phyloP scores from a whole-genome alignment of 805 yeast genomes.

The Clavispora santaluciae region DNA sequence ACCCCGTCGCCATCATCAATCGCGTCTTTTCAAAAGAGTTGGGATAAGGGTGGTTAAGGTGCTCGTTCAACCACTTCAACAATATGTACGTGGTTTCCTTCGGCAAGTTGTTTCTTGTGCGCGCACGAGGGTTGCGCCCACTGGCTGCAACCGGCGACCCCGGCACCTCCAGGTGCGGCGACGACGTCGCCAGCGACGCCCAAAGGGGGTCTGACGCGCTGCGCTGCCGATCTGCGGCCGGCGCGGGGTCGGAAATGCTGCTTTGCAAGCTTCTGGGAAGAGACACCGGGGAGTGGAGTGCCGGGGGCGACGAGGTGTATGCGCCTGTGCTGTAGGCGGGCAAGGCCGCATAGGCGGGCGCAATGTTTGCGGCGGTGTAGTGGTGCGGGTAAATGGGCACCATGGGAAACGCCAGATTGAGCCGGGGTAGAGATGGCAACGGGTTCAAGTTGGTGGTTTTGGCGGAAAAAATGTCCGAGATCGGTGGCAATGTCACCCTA shows the following conservation, averaged over 20 bases:
- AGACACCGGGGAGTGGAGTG: neutral
- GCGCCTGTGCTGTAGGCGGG: neutral
- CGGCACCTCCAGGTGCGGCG: constrained; percentile 3
- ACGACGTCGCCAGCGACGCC: neutral
- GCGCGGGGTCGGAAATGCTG: neutral
- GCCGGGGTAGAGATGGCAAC: constrained; percentile 6
- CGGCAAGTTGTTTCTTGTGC: constrained; percentile 68
- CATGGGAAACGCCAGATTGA: constrained; percentile 2
- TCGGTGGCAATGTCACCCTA: constrained; percentile 37
- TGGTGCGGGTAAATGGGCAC: constrained; percentile 4
- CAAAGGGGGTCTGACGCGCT: neutral
- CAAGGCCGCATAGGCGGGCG: neutral
- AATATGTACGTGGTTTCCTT: constrained; percentile 69
- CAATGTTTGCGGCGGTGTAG: neutral
- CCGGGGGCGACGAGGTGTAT: neutral
- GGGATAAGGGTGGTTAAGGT: constrained; percentile 79
- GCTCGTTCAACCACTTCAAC: constrained; percentile 69
- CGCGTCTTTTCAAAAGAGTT: constrained; percentile 71
- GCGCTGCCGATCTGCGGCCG: neutral
- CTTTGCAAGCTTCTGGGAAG: constrained; percentile 1
- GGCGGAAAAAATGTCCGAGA: constrained; percentile 32
- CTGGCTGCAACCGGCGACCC: constrained; percentile 3
- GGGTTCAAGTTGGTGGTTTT: constrained; percentile 1
- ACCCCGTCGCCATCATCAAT: constrained; percentile 65
- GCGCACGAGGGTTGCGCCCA: constrained; percentile 10